Evolutionary conservation across 768 basidiomycete species (phyloP), one percentile per base, ranked within the genome.

Genomic region (Mycena latifolia): DNA sequence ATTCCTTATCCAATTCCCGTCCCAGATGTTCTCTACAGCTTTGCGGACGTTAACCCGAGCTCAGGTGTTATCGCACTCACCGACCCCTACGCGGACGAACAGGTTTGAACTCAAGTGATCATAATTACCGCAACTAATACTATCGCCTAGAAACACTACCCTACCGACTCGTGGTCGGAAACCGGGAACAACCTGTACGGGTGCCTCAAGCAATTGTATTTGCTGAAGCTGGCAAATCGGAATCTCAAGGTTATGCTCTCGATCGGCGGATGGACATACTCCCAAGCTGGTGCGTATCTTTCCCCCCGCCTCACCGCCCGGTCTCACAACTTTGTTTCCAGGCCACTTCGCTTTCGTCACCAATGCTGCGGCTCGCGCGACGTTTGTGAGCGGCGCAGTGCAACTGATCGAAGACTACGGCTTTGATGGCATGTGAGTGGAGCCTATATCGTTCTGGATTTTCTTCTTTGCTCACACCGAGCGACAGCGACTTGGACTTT

Each of bases 171-270:
- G 14, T 93, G 91, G 93, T 80, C 81, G 69, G 92, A 93, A 22
- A 66, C 80, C 1, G 93, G 92, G 24, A 92, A 88, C 75, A 94
- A 94, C 71, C 78, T 94, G 7, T 95, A 93, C 66, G 93, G 92
- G 0, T 89, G 88, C 75, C 77, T 95, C 72, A 94, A 94, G 79
- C 93, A 94, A 74, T 82, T 92, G 31, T 80, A 79, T 73, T 80
- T 91, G 47, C 71, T 91, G 63, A 92, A 92, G 75, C 74, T 91
- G 41, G 74, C 85, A 46, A 81, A 89, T 70, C 81, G 90, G 72
- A 83, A 84, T 62, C 71, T 86, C 56, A 85, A 86, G 65, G 84
- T 85, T 24, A 73, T 84, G n/a, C 76, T 86, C 17, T 85, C 84
- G 0, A 76, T 86, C n/a, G 85, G 85, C 54, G 85, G 91, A 15